phyloP scores from a whole-genome alignment of 2,329 filamentous ascomycete genomes.

The Fusarium piperis region DNA sequence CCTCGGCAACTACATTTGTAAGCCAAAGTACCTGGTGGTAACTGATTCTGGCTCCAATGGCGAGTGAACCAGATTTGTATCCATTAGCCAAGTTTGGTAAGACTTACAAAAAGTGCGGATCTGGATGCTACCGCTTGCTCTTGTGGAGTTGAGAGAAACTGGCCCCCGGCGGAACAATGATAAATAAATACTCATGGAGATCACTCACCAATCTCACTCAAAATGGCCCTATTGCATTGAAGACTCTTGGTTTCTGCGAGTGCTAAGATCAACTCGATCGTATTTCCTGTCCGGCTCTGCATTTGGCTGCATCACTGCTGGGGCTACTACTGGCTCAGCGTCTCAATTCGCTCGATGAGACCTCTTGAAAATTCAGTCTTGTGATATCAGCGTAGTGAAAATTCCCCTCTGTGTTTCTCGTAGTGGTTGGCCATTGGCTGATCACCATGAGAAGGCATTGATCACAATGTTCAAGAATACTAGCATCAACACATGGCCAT shows the following conservation, averaged over 20 bases:
- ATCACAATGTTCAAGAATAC: too few species aligned
- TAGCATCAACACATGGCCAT: too few species aligned
- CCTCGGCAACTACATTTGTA: neutral
- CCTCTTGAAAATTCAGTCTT: neutral
- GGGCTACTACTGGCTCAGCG: neutral
- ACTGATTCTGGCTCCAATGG: neutral
- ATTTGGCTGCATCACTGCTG: neutral
- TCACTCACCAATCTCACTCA: neutral
- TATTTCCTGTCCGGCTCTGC: neutral
- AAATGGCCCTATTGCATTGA: neutral
- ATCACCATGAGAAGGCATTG: neutral
- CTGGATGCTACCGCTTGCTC: too few species aligned
- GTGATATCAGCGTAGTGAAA: neutral
- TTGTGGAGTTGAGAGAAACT: too few species aligned
- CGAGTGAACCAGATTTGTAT: neutral
- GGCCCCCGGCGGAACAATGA: too few species aligned
- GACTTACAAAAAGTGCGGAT: neutral
- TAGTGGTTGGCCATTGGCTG: neutral
- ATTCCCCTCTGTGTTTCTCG: neutral
- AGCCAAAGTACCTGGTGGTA: neutral
- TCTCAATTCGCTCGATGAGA: neutral
- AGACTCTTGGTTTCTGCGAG: neutral
- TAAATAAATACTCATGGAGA: neutral
- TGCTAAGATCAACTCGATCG: neutral
- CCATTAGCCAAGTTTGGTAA: neutral